These are phyloP conservation scores for Amoebophrya sp. DNA, from an alignment of 169 alveolate genomes.

Conservation along the genomic window DNA sequence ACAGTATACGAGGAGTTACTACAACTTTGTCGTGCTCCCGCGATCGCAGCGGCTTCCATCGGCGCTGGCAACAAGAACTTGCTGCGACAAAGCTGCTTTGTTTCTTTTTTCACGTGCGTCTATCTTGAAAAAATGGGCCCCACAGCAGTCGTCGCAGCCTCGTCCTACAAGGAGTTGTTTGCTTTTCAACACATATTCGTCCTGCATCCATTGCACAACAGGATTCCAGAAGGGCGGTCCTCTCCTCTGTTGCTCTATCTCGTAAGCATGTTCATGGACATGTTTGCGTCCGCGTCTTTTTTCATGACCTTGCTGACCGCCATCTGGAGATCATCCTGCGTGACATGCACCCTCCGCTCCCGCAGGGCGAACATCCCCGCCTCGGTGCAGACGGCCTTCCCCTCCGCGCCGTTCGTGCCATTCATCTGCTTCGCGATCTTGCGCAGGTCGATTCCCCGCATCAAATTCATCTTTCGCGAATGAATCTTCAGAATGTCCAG, in stretches of 20 bases:
- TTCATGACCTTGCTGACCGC: constrained; percentile 37
- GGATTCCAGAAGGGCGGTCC: too few relatives aligned
- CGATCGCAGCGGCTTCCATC: too few relatives aligned
- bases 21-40: too few relatives aligned
- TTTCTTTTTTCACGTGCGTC: too few relatives aligned
- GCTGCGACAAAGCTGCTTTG: too few relatives aligned
- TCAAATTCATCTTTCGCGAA: constrained; percentile 88
- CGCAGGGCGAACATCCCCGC: constrained; percentile 99
- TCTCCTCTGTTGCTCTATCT: constrained; percentile 14
- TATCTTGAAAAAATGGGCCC: too few relatives aligned
- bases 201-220: too few relatives aligned
- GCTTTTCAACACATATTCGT: too few relatives aligned
- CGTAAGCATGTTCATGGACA: constrained; percentile 38
- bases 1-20: too few relatives aligned
- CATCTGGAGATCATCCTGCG: constrained; percentile 82
- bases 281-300: constrained; percentile 42
- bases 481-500: constrained; percentile 91
- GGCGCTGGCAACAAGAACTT: too few relatives aligned
- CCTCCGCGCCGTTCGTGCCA: constrained; percentile 97
- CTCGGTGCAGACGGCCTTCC: constrained; percentile 98
- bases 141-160: too few relatives aligned
- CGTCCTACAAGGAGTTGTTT: too few relatives aligned
- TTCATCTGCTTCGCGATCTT: constrained; percentile 87
- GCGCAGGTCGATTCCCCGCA: constrained; percentile 88
- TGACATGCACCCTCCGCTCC: constrained; percentile 96